These are phyloP conservation scores for Ramaria sp. DNA, from an alignment of 768 basidiomycete species.

Conservation along the genomic window DNA sequence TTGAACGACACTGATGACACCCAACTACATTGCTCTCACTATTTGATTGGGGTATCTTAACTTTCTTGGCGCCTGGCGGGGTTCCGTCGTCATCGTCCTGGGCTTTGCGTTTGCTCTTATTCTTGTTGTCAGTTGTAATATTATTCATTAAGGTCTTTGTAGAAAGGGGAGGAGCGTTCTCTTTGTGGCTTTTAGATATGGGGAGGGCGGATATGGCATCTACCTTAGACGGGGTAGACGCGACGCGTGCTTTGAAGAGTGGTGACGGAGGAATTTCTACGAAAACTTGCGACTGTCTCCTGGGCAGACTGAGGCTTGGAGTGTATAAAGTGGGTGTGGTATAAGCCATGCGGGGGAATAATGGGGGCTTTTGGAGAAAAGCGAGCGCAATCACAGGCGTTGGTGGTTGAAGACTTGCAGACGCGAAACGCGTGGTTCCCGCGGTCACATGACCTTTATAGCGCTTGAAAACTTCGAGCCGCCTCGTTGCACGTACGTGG, in stretches of 20 bases:
- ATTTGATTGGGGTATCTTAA: neutral
- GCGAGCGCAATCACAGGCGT: neutral
- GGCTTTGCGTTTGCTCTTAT: conserved; percentile 39
- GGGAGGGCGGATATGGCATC: neutral
- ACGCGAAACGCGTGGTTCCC: neutral
- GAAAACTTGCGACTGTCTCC: conserved; percentile 33
- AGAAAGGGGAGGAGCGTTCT: conserved; percentile 8
- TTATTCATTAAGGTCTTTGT: conserved; percentile 1
- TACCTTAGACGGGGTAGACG: neutral
- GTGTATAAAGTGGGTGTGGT: neutral
- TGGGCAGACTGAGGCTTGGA: neutral
- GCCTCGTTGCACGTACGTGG: too few relatives aligned
- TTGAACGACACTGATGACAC: conserved; percentile 9
- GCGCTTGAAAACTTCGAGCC: conserved; percentile 4
- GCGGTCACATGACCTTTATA: conserved; percentile 1
- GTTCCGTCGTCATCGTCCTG: neutral
- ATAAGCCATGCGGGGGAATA: neutral
- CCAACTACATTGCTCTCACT: neutral
- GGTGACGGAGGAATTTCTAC: conserved; percentile 51
- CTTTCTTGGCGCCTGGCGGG: neutral
- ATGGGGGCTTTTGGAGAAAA: neutral
- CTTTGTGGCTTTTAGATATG: neutral
- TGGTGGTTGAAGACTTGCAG: neutral
- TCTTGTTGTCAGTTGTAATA: conserved; percentile 6
- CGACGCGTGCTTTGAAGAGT: conserved; percentile 13